A percentile compares a stretch with the other conserved stretches of the same genome.
phyloP scores from a whole-genome alignment of 2,329 filamentous ascomycete species.

The Pyrenophora graminea region DNA sequence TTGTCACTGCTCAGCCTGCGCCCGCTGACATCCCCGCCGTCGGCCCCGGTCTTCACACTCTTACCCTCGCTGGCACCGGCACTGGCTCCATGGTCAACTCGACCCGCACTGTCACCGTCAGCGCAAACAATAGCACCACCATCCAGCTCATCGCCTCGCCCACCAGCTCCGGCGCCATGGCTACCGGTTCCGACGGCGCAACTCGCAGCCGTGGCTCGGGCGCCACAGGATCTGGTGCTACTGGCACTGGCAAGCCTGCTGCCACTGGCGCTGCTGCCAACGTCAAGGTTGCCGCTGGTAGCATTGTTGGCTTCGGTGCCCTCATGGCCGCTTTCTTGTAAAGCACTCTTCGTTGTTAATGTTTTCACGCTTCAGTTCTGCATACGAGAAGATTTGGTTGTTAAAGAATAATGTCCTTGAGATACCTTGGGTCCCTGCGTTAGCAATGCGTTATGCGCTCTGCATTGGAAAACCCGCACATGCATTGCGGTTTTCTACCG shows the following conservation, averaged over 20 bases:
- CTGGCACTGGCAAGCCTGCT: constrained; percentile 6
- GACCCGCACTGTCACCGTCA: constrained; percentile 38
- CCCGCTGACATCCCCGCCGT: constrained; percentile 44
- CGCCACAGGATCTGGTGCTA: constrained; percentile 21
- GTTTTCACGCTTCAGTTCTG: not conserved
- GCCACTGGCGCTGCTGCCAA: constrained; percentile 34
- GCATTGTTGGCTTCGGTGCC: constrained; percentile 42
- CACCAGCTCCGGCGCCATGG: constrained; percentile 12
- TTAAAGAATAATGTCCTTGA: constrained; percentile 32
- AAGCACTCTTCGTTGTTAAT: constrained; percentile 2
- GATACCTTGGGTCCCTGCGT: constrained; percentile 38
- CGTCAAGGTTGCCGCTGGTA: constrained; percentile 37
- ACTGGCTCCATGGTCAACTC: constrained; percentile 33
- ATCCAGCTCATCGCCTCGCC: constrained; percentile 22
- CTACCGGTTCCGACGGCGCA: constrained; percentile 14
- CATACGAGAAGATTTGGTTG: not conserved
- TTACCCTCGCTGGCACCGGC: constrained; percentile 31
- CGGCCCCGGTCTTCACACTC: constrained; percentile 41
- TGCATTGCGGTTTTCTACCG: not conserved
- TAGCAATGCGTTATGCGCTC: constrained; percentile 16
- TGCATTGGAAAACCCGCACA: constrained; percentile 12
- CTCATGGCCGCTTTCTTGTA: constrained; percentile 46
- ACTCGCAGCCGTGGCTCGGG: constrained; percentile 14
- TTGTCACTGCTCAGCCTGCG: constrained; percentile 30
- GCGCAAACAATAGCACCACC: constrained; percentile 44